These are phyloP conservation scores for Platanthera zijinensis DNA, from an alignment of 106 monocot genomes.

Conservation along the genomic window DNA sequence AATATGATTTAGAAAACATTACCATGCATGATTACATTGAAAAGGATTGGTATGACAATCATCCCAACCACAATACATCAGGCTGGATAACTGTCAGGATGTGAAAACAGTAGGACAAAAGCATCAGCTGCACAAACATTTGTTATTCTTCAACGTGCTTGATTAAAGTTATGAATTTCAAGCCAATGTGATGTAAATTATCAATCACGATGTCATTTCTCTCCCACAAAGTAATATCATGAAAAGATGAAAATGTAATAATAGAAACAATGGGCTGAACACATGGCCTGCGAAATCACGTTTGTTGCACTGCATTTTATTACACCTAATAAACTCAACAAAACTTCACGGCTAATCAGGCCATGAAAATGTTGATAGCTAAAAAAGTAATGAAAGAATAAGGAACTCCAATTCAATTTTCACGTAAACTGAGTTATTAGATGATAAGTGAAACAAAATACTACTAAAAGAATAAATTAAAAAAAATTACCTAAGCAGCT, in stretches of 20 bases:
- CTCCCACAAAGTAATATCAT: neutral
- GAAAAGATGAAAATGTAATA: neutral
- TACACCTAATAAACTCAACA: neutral
- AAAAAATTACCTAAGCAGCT: neutral
- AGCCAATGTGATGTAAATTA: neutral
- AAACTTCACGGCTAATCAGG: neutral
- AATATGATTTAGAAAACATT: neutral
- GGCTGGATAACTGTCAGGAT: neutral
- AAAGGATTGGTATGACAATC: neutral
- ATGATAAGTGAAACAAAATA: neutral
- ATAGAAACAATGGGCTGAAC: neutral
- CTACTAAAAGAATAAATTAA: neutral
- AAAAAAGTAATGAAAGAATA: neutral
- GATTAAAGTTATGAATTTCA: slow-evolving; percentile 3
- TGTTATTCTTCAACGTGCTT: neutral
- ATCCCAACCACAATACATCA: neutral
- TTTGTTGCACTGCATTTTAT: neutral
- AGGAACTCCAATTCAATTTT: neutral
- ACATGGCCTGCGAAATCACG: neutral
- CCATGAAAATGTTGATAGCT: neutral
- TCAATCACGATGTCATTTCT: neutral
- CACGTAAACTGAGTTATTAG: neutral
- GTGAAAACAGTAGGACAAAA: neutral
- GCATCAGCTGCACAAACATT: neutral
- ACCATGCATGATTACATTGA: neutral